Evolutionary conservation across 225 moss, liverwort and hornwort species (phyloP).

Genomic region (Climacium dendroides): DNA sequence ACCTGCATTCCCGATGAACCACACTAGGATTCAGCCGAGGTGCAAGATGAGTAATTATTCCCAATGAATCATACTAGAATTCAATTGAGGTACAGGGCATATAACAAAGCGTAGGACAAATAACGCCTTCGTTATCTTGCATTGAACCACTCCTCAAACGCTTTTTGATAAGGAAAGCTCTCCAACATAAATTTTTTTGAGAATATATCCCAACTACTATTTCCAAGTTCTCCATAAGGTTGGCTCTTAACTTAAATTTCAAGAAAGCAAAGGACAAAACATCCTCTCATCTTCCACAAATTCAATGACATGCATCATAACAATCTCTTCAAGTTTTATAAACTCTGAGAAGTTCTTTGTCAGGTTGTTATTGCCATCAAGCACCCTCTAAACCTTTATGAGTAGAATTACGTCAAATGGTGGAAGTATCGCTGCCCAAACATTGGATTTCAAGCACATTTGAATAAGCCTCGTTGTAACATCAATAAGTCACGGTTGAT

Average conservation of each 20-base stretch:
- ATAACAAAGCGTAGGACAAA: too few relatives aligned
- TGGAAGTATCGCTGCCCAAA: accelerated
- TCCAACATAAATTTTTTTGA: background rate
- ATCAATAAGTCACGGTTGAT: accelerated
- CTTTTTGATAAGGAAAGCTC: background rate
- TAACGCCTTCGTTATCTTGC: background rate
- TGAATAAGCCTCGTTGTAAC: background rate
- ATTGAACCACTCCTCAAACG: accelerated
- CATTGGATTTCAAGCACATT: too few relatives aligned
- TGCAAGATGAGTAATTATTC: background rate
- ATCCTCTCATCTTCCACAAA: background rate
- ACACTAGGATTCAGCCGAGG: too few relatives aligned
- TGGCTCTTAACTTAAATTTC: background rate
- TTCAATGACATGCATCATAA: accelerated
- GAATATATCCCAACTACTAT: accelerated
- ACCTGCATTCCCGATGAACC: too few relatives aligned
- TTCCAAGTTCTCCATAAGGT: background rate
- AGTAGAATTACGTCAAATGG: accelerated
- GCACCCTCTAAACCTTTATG: background rate
- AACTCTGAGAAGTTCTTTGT: accelerated
- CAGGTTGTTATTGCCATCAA: background rate
- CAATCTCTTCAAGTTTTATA: accelerated
- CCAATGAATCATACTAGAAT: background rate
- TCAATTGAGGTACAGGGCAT: accelerated
- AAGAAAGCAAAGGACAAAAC: background rate